These are phyloP conservation scores for Magnusiomyces tetraspermus DNA, from an alignment of 1,139 yeast species.

Conservation along the genomic window DNA sequence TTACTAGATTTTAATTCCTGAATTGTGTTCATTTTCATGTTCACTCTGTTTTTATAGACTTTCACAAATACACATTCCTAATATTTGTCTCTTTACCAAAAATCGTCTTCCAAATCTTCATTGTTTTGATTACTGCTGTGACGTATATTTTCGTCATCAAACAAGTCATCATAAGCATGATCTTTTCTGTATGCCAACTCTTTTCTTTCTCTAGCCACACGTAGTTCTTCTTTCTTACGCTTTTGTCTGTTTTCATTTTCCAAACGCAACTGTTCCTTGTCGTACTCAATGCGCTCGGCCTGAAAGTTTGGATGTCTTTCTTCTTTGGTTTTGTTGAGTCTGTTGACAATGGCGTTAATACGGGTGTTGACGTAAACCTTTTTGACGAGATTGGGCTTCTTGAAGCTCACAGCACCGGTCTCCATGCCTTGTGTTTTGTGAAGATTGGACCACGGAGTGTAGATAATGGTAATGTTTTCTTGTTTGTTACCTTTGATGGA, in stretches of 20 bases:
- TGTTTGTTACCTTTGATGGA: constrained; percentile 71
- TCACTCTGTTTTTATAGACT: too few relatives aligned
- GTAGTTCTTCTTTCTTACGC: constrained; percentile 22
- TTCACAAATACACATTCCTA: not conserved
- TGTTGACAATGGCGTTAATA: constrained; percentile 55
- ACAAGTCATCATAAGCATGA: constrained; percentile 51
- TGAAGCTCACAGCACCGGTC: constrained; percentile 73
- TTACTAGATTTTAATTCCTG: too few relatives aligned
- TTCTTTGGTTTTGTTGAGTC: constrained; percentile 56
- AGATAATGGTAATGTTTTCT: constrained; percentile 58
- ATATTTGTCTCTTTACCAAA: constrained; percentile 35
- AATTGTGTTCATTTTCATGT: too few relatives aligned
- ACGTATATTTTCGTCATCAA: constrained; percentile 41
- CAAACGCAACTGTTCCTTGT: constrained; percentile 29
- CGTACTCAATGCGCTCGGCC: constrained; percentile 34
- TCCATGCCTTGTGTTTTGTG: constrained; percentile 68
- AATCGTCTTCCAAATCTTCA: constrained; percentile 62
- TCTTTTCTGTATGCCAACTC: constrained; percentile 30
- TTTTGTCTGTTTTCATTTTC: constrained; percentile 33
- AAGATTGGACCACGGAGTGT: constrained; percentile 70
- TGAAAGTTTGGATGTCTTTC: constrained; percentile 46
- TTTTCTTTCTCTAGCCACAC: constrained; percentile 27
- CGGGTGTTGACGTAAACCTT: constrained; percentile 48
- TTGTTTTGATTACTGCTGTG: constrained; percentile 45
- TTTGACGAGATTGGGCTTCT: constrained; percentile 46